phyloP scores from a whole-genome alignment of 768 basidiomycete genomes.

The Baorangia bicolor region DNA sequence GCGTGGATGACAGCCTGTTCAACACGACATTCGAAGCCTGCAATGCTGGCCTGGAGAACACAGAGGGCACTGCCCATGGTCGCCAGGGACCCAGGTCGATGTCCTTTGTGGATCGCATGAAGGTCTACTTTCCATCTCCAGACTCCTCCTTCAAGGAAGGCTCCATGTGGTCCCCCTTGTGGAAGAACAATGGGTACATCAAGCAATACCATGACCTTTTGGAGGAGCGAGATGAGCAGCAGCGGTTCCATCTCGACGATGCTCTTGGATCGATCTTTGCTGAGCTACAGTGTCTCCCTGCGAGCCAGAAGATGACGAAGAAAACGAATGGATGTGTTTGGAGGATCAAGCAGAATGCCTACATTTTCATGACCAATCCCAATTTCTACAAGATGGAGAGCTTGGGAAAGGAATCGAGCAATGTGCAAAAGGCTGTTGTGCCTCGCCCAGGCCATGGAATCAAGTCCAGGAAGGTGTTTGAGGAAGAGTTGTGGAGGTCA shows the following conservation, averaged over 20 bases:
- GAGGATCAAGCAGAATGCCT: not conserved
- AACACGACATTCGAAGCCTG: not conserved
- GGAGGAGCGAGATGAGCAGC: too few relatives aligned
- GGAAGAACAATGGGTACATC: not conserved
- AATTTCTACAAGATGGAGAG: conserved; percentile 2
- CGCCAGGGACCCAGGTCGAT: not conserved
- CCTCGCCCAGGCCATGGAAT: too few relatives aligned
- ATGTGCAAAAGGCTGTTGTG: too few relatives aligned
- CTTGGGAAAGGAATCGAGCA: too few relatives aligned
- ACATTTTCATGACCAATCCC: conserved; percentile 1
- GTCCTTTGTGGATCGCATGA: not conserved
- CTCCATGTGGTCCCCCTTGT: not conserved
- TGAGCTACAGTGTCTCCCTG: conserved; percentile 6
- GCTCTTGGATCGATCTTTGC: not conserved
- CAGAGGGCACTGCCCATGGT: not conserved
- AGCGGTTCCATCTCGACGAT: not conserved
- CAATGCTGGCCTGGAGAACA: conserved; percentile 1
- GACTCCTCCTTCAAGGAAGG: not conserved
- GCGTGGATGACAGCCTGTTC: not conserved
- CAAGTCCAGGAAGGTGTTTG: conserved; percentile 4
- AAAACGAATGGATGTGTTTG: conserved; percentile 11
- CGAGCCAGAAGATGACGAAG: not conserved
- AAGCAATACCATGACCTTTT: too few relatives aligned
- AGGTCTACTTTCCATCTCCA: conserved; percentile 1
- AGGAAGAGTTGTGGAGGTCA: not conserved